Evolutionary conservation across 1,284 basidiomycete genomes (phyloP), one percentile per base, ranked within the genome.

Genomic region (Malassezia japonica): DNA sequence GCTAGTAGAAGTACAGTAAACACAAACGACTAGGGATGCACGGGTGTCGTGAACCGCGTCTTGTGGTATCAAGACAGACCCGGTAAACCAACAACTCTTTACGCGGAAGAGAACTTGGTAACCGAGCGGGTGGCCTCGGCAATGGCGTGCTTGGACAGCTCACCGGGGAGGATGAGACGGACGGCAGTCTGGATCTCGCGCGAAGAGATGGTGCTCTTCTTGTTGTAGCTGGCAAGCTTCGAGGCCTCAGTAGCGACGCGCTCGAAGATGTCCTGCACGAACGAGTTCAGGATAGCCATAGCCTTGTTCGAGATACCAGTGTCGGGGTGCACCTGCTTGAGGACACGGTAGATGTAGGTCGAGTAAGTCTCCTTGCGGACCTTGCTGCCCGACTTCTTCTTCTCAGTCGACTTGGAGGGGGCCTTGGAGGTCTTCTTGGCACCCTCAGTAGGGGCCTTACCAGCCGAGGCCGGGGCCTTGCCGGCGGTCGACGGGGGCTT

Each of bases 111-210:
- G 77, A 76, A 79, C 75, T 79, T 79, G 75, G 78, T 79, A 42
- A 71, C 67, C 51, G 76, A 75, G 77, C 83, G 84, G 55, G 83
- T 84, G 37, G 85, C 85, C 76, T 87, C 85, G 18, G 83, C 85
- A 76, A 87, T 84, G 70, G 83, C 84, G 76, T 86, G 84, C 80
- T 85, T 86, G 65, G 82, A 82, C 49, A 84, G 77, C 75, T 85
- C 83, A 74, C 82, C 82, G 49, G 70, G 70, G 37, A 72, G 64
- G 55, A 72, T 72, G 42, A 72, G 63, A 27, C 70, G 67, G 41
- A 70, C 70, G 27, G 63, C 69, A 12, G 70, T 74, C 63, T 74
- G 72, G 58, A 74, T 73, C 68, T 74, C 71, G 59, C 70, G 70
- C 59, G 71, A 71, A 39, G 68, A 68, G 67, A 73, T 72, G 60